A percentile compares a stretch with the other conserved stretches of the same genome.
Conservation (phyloP, 148 eudicot species). For the Vaccinium corymbosum region DNA sequence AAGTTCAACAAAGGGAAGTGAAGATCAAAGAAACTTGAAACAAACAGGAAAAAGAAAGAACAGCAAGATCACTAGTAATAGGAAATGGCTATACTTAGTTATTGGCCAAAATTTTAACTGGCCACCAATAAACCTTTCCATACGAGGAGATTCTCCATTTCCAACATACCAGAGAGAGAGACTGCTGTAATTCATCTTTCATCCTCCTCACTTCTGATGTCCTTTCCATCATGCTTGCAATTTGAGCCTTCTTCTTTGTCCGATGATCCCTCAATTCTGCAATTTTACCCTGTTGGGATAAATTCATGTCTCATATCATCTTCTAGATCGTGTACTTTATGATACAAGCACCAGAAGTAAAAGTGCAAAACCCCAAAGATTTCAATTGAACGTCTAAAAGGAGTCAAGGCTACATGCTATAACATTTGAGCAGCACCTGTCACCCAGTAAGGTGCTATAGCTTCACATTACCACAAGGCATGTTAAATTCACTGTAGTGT, state of each 20-base stretch:
- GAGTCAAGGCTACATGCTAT: neutral
- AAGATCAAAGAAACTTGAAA: neutral
- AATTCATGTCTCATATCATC: neutral
- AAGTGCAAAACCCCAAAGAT: neutral
- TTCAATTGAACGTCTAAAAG: neutral
- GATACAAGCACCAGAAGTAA: neutral
- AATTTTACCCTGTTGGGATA: conserved; percentile 46
- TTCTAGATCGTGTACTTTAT: neutral
- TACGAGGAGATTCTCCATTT: neutral
- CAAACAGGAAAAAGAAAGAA: neutral
- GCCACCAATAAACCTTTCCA: neutral
- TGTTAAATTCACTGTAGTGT: conserved; percentile 9
- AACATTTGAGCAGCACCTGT: neutral
- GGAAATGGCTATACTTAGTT: neutral
- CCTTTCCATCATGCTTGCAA: conserved; percentile 52
- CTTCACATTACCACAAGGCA: conserved; percentile 1
- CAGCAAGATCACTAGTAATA: neutral
- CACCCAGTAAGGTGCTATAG: neutral
- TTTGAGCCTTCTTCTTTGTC: conserved; percentile 55
- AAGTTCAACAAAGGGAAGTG: neutral
- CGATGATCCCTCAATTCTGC: conserved; percentile 50
- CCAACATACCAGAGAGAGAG: conserved; percentile 54
- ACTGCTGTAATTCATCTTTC: conserved; percentile 62
- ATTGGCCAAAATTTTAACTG: neutral
- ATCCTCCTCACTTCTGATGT: conserved; percentile 53